Conservation (phyloP, 495 filamentous ascomycete species). For the Entonaema liquescens region DNA sequence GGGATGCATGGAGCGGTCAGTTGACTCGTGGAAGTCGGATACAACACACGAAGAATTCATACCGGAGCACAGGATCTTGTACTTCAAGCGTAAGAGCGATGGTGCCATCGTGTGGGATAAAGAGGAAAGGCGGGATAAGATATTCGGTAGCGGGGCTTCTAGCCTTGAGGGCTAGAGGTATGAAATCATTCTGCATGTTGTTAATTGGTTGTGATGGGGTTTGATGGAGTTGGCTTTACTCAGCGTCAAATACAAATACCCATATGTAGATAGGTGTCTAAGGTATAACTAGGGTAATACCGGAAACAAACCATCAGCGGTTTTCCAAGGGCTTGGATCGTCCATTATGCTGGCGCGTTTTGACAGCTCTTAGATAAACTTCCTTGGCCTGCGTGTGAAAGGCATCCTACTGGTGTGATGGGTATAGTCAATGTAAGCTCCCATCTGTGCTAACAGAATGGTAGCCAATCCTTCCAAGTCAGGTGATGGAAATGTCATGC, state of each 20-base stretch:
- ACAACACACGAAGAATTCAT: conserved; percentile 87
- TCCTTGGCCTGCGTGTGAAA: neutral
- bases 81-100: conserved; percentile 70
- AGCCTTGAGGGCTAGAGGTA: conserved; percentile 4
- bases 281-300: neutral
- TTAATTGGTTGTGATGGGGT: neutral
- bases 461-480: conserved; percentile 22
- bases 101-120: conserved; percentile 68
- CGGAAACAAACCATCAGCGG: neutral
- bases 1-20: conserved; percentile 67
- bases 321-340: neutral
- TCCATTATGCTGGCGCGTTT: neutral
- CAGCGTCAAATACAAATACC: neutral
- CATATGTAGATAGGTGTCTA: too few relatives aligned
- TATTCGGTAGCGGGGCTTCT: conserved; percentile 53
- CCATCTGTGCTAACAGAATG: conserved; percentile 4
- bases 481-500: conserved; percentile 39
- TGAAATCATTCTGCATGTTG: neutral
- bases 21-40: conserved; percentile 76
- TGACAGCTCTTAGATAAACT: neutral
- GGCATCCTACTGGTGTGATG: neutral
- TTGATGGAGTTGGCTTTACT: neutral
- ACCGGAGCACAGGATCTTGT: conserved; percentile 79
- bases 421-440: neutral
- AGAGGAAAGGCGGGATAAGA: conserved; percentile 52